Evolutionary conservation across 2,329 filamentous ascomycete genomes (phyloP).

Genomic region (Apiospora aurea): DNA sequence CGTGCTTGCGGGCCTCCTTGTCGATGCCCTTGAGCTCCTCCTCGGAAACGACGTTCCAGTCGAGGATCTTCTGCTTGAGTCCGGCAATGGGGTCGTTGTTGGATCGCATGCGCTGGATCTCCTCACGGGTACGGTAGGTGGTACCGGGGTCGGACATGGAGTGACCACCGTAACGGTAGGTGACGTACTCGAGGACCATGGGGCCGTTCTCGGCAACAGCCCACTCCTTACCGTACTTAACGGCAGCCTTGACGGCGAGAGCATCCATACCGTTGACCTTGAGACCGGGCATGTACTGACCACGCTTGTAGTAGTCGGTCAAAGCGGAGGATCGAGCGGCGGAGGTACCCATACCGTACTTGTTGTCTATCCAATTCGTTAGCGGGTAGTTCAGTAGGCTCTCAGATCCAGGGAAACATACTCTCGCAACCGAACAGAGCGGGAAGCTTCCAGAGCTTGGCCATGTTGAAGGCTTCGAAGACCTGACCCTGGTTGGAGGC

Average conservation of each 20-base stretch:
- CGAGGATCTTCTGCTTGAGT: conserved; percentile 96
- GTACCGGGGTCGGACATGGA: conserved; percentile 99
- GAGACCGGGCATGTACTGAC: conserved; percentile 98
- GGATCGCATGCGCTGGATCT: conserved; percentile 99
- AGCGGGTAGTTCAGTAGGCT: conserved; percentile 30
- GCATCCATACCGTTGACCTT: conserved; percentile 99
- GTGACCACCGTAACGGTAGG: conserved; percentile 98
- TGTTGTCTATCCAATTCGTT: conserved; percentile 78
- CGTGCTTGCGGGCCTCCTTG: conserved; percentile 85
- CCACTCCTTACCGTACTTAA: conserved; percentile 92
- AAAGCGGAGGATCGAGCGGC: conserved; percentile 92
- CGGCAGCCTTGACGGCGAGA: conserved; percentile 94
- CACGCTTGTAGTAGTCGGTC: conserved; percentile 99
- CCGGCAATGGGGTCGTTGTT: conserved; percentile 98
- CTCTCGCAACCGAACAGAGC: conserved; percentile 98
- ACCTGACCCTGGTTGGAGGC: conserved; percentile 99
- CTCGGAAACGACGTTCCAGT: conserved; percentile 91
- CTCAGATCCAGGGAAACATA: conserved; percentile 56
- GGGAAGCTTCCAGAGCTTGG: conserved; percentile 97
- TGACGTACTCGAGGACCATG: conserved; percentile 97
- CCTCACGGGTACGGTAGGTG: conserved; percentile 98
- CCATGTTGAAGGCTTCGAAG: conserved; percentile 99
- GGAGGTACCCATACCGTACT: conserved; percentile 99
- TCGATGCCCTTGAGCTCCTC: conserved; percentile 96
- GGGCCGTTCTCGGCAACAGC: conserved; percentile 85